Evolutionary conservation across 441 rosid species (phyloP), one percentile per base, ranked within the genome.

Genomic region (Euphorbia schlechtendalii): DNA sequence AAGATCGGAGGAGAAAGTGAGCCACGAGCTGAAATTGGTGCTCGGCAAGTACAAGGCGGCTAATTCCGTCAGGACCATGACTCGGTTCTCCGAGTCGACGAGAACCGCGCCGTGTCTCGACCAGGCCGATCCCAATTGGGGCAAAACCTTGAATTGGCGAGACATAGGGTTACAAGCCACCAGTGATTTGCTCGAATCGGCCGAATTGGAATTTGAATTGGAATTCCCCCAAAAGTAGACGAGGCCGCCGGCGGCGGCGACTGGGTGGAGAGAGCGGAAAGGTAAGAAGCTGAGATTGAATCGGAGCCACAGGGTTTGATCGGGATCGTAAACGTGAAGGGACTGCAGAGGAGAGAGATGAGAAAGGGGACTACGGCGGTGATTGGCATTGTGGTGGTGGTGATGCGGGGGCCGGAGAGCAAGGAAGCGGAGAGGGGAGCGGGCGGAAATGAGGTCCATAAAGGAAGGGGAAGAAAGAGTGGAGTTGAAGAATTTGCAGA

Each of bases 101-200:
- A 92, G 79, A 30, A 92, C 95, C 0, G 87, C 76, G 10, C 95
- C 95, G 70, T 92, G 96, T 3, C 86, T 76, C 8, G 90, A 92
- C 95, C 98, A 92, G 51, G 98, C 95, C 1, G 95, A 87, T 13
- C 96, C 98, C 5, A 92, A 81, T 68, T 82, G 93, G 27, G 96
- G 98, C 53, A 89, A 73, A 4, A 83, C 88, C 64, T 69, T 77
- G 69, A 73, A 89, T 69, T 81, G 84, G 5, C 87, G 84, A 71
- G 95, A 85, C 80, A 89, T 64, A 0, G 95, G 96, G 64, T 87
- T 92, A 62, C 92, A 89, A 17, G 81, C 90, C 17, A 86, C 74
- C 22, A 92, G 89, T 1, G 89, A 87, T 73, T 86, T 87, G 66
- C 64, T 76, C 0, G 93, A 73, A 32, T 81, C 87, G 34, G 73